A percentile compares a stretch with the other conserved stretches of the same genome.
phyloP scores from a whole-genome alignment of 164 flowering plant species.

The Houttuynia cordata region DNA sequence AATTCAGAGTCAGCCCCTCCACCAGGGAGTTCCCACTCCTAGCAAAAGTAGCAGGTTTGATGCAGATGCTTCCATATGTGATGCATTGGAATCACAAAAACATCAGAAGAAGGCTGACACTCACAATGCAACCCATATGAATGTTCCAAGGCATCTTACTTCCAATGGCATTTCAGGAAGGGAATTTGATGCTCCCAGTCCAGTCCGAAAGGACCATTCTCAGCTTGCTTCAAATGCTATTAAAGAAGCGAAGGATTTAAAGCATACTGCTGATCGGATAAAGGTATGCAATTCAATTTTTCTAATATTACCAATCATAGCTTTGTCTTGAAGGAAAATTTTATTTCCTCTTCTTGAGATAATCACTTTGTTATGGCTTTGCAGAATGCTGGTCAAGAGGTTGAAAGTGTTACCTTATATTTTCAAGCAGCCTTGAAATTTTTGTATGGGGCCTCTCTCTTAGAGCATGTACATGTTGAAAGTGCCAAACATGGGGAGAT shows the following conservation, averaged over 20 bases:
- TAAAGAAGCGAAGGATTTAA: conserved; percentile 84
- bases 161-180: conserved; percentile 28
- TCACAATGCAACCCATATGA: conserved; percentile 25
- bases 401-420: conserved; percentile 54
- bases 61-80: conserved; percentile 21
- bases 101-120: conserved; percentile 31
- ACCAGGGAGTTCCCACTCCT: conserved; percentile 10
- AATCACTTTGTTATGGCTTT: conserved; percentile 3
- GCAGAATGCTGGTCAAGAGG: conserved; percentile 40
- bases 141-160: conserved; percentile 27
- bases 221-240: conserved; percentile 60
- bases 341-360: not conserved
- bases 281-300: conserved; percentile 34
- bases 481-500: conserved; percentile 52
- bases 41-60: conserved; percentile 31
- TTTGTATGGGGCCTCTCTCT: conserved; percentile 69
- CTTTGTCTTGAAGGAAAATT: not conserved
- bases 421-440: conserved; percentile 92
- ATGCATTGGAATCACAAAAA: conserved; percentile 25
- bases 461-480: conserved; percentile 51
- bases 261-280: conserved; percentile 83
- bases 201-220: conserved; percentile 53
- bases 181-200: conserved; percentile 55
- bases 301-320: too few species aligned
- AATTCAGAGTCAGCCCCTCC: conserved; percentile 8